Evolutionary conservation across 306 rosid species (phyloP).

Genomic region (Parietaria judaica): DNA sequence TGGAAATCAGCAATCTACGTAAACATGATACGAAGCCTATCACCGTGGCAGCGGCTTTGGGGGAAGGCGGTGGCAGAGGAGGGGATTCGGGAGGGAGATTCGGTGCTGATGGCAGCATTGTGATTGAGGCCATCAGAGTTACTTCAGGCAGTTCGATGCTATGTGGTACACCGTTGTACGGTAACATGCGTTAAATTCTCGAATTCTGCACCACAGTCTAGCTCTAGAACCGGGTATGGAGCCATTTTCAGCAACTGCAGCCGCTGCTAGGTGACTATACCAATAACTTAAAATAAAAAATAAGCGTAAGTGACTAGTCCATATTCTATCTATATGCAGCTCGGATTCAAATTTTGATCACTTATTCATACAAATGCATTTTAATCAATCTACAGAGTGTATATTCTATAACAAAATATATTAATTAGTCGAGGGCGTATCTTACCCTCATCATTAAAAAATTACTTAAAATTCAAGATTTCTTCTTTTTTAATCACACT

Average conservation of each 20-base stretch:
- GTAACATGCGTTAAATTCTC: constrained; percentile 98
- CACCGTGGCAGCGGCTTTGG: constrained; percentile 99
- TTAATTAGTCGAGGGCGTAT: too few species aligned
- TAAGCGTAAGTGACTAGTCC: too few species aligned
- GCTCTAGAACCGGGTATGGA: constrained; percentile 97
- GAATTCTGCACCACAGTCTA: constrained; percentile 97
- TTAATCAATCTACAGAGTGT: too few species aligned
- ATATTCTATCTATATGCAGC: too few species aligned
- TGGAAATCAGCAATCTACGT: constrained; percentile 84
- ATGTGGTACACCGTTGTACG: constrained; percentile 68
- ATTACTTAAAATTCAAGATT: too few species aligned
- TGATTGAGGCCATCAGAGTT: constrained; percentile 95
- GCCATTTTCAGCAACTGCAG: constrained; percentile 99
- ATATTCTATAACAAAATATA: too few species aligned
- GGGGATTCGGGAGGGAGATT: constrained; percentile 98
- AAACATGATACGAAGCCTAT: constrained; percentile 91
- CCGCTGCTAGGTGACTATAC: constrained; percentile 84
- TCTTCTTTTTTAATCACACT: too few species aligned
- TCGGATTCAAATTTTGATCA: too few species aligned
- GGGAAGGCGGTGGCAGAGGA: constrained; percentile 97
- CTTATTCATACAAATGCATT: too few species aligned
- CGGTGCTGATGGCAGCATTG: constrained; percentile 94
- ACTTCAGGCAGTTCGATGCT: constrained; percentile 96
- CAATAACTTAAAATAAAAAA: too few species aligned
- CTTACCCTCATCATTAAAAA: too few species aligned